Percentiles rank a stretch among this genome's conserved stretches.
phyloP scores from a whole-genome alignment of 192 early-diverging fungal genomes.

The Coemansia sp. region DNA sequence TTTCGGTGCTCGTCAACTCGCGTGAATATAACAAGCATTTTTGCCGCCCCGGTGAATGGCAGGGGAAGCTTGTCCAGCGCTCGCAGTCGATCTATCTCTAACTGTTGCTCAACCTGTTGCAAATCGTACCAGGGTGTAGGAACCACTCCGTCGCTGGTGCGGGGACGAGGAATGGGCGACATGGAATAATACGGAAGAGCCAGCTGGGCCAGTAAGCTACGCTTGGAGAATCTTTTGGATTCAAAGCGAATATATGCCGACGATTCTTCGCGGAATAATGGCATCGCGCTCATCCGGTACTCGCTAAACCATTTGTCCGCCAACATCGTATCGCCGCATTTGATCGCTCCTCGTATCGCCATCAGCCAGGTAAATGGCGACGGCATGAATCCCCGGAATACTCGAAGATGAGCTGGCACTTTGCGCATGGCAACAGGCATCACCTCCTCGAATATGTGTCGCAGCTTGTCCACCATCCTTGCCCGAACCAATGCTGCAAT shows the following conservation, averaged over 20 bases:
- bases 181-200: slow-evolving; percentile 36
- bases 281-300: slow-evolving; percentile 53
- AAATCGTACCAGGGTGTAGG: slow-evolving; percentile 30
- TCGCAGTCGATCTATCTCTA: slow-evolving; percentile 45
- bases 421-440: slow-evolving; percentile 24
- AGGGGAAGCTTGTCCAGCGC: slow-evolving; percentile 49
- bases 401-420: slow-evolving; percentile 22
- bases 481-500: slow-evolving; percentile 21
- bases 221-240: slow-evolving; percentile 9
- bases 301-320: slow-evolving; percentile 45
- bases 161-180: slow-evolving; percentile 5
- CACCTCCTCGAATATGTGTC: slow-evolving; percentile 34
- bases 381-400: slow-evolving; percentile 23
- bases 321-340: slow-evolving; percentile 18
- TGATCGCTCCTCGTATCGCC: slow-evolving; percentile 27
- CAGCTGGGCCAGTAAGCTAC: slow-evolving; percentile 25
- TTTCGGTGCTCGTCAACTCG: slow-evolving; percentile 42
- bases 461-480: slow-evolving; percentile 13
- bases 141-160: background rate
- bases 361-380: slow-evolving; percentile 32
- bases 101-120: slow-evolving; percentile 34
- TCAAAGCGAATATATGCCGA: slow-evolving; percentile 37
- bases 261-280: slow-evolving; percentile 39
- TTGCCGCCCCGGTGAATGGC: slow-evolving; percentile 17
- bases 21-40: slow-evolving; percentile 41